These are phyloP conservation scores for Phytophthora citrophthora DNA, from an alignment of 352 stramenopile species.

Conservation along the genomic window DNA sequence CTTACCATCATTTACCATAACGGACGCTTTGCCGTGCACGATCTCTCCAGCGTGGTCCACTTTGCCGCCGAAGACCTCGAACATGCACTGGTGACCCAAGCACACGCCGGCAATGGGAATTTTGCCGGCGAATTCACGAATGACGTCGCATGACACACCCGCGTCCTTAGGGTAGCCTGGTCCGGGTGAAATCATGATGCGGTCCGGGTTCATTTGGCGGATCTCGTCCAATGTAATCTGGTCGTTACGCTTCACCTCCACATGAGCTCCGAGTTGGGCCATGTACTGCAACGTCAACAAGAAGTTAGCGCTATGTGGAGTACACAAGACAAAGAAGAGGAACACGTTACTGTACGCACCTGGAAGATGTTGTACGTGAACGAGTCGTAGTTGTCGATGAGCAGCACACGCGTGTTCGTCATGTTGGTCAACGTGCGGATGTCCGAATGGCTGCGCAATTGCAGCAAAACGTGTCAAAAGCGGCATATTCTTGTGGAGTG, in stretches of 20 bases:
- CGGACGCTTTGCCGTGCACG: slow-evolving; percentile 87
- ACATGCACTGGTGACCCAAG: slow-evolving; percentile 88
- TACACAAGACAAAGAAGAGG: neutral
- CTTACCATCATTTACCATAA: slow-evolving; percentile 86
- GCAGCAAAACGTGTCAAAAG: too few relatives aligned
- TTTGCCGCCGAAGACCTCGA: slow-evolving; percentile 87
- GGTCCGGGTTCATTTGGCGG: slow-evolving; percentile 70
- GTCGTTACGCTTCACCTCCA: slow-evolving; percentile 87
- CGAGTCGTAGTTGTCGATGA: slow-evolving; percentile 93
- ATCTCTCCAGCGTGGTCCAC: slow-evolving; percentile 89
- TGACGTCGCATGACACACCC: slow-evolving; percentile 85
- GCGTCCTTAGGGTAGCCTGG: slow-evolving; percentile 84
- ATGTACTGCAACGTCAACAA: slow-evolving; percentile 62
- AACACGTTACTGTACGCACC: slow-evolving; percentile 29
- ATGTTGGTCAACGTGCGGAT: slow-evolving; percentile 22
- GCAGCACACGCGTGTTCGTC: slow-evolving; percentile 74
- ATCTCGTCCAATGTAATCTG: slow-evolving; percentile 87
- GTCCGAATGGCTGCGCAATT: slow-evolving; percentile 2
- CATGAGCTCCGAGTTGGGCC: slow-evolving; percentile 79
- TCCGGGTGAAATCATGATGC: slow-evolving; percentile 90
- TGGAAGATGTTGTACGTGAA: slow-evolving; percentile 93
- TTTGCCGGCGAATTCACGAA: slow-evolving; percentile 81
- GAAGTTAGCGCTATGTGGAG: neutral
- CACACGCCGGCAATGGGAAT: slow-evolving; percentile 88
- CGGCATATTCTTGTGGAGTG: too few relatives aligned